Evolutionary conservation across 805 yeast species (phyloP).

Genomic region (Starmerella floricola): DNA sequence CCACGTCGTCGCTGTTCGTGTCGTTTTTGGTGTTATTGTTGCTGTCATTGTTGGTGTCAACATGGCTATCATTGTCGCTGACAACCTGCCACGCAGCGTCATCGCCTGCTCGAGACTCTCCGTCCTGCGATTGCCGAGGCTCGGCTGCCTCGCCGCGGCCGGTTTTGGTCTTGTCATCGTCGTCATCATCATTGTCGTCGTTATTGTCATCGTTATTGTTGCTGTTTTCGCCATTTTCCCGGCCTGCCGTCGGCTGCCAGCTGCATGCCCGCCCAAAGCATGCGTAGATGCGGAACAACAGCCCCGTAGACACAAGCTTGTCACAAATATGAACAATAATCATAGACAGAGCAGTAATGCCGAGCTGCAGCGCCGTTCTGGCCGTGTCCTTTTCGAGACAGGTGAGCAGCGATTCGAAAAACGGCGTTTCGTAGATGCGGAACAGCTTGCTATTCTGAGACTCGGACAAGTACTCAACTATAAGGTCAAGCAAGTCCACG

Average conservation of each 20-base stretch:
- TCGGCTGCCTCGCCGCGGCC: background rate
- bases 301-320: conserved; percentile 22
- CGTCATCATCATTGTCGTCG: conserved; percentile 4
- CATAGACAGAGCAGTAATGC: conserved; percentile 33
- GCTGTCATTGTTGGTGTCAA: conserved; percentile 2
- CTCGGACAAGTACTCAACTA: conserved; percentile 24
- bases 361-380: conserved; percentile 32
- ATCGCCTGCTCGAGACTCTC: too few relatives aligned
- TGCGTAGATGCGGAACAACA: conserved; percentile 33
- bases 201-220: background rate
- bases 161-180: background rate
- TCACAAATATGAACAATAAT: conserved; percentile 36
- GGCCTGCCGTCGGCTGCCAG: conserved; percentile 25
- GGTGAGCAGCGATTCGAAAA: conserved; percentile 19
- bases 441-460: conserved; percentile 23
- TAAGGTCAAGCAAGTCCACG: conserved; percentile 31
- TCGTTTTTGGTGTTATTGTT: background rate
- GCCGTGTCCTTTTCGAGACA: conserved; percentile 33
- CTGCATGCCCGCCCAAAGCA: conserved; percentile 36
- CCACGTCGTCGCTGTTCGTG: background rate
- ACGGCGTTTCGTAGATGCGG: conserved; percentile 18
- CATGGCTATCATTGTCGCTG: background rate
- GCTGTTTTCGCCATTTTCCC: too few relatives aligned
- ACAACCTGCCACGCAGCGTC: too few relatives aligned
- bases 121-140: too few relatives aligned